Conservation (phyloP, 306 rosid species). For the Quercus variabilis region DNA sequence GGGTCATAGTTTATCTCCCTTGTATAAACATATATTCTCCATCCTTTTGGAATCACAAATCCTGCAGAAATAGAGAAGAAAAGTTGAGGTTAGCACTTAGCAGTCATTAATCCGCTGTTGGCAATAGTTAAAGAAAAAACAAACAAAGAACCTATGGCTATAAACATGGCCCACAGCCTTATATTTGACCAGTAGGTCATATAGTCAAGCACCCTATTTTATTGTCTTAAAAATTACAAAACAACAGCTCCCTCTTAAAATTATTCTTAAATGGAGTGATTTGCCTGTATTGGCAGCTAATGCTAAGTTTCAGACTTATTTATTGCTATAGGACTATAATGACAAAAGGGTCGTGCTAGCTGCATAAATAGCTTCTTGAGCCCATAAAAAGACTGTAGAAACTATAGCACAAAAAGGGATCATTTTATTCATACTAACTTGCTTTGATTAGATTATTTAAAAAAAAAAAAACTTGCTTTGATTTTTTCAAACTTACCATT, state of each 20-base stretch:
- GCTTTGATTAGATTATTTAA: too few relatives aligned
- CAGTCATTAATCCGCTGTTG: background rate
- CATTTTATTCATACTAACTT: background rate
- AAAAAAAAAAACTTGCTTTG: background rate
- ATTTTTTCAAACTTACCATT: slow-evolving; percentile 54
- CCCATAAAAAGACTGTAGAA: slow-evolving; percentile 34
- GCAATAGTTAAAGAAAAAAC: background rate
- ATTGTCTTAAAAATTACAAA: background rate
- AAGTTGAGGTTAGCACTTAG: background rate
- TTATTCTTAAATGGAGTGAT: slow-evolving; percentile 34
- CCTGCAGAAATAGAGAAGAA: slow-evolving; percentile 46
- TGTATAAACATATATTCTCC: slow-evolving; percentile 95
- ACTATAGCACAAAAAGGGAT: slow-evolving; percentile 4
- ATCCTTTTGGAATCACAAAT: slow-evolving; percentile 80
- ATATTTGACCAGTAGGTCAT: too few relatives aligned
- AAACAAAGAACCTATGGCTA: too few relatives aligned
- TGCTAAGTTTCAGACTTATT: slow-evolving; percentile 24
- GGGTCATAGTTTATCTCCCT: slow-evolving; percentile 85
- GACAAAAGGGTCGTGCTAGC: slow-evolving; percentile 21
- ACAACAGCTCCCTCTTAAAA: slow-evolving; percentile 22
- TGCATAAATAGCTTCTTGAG: slow-evolving; percentile 44
- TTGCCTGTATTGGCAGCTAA: slow-evolving; percentile 32
- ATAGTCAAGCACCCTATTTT: too few relatives aligned
- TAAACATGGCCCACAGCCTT: too few relatives aligned
- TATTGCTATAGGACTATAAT: slow-evolving; percentile 14